phyloP scores from a whole-genome alignment of 495 filamentous ascomycete genomes.

The Rhypophila decipiens region DNA sequence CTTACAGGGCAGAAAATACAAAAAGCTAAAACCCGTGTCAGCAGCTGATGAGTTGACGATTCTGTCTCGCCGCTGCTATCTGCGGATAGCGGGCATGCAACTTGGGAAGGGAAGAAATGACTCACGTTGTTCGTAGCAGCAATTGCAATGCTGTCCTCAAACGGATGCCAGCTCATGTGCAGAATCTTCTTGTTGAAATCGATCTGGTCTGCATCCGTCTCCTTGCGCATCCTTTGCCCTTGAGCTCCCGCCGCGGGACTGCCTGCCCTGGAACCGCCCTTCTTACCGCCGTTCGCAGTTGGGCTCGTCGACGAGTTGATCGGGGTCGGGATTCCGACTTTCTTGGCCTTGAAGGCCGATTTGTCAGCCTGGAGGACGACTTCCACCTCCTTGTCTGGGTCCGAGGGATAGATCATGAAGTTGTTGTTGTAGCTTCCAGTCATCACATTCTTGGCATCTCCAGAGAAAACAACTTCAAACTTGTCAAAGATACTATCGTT shows the following conservation, averaged over 20 bases:
- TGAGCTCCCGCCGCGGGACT: constrained; percentile 81
- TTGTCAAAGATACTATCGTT: constrained; percentile 99
- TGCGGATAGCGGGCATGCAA: too few relatives aligned
- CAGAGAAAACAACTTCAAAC: constrained; percentile 98
- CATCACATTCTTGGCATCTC: constrained; percentile 98
- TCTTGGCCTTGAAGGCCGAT: constrained; percentile 99
- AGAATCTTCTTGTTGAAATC: constrained; percentile 99
- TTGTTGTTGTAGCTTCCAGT: constrained; percentile 99
- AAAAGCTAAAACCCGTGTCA: constrained; percentile 61
- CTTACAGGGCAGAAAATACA: constrained; percentile 93
- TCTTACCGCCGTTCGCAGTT: constrained; percentile 70
- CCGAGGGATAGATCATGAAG: constrained; percentile 99
- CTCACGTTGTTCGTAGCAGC: constrained; percentile 98
- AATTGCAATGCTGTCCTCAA: constrained; percentile 99
- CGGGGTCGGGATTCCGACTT: constrained; percentile 94
- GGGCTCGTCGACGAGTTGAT: constrained; percentile 76
- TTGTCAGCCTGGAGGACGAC: constrained; percentile 97
- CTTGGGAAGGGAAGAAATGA: constrained; percentile 11
- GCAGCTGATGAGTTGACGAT: constrained; percentile 1
- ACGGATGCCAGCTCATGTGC: constrained; percentile 99
- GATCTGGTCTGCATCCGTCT: constrained; percentile 98
- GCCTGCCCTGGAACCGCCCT: constrained; percentile 73
- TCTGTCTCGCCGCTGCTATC: too few relatives aligned
- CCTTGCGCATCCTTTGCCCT: constrained; percentile 93
- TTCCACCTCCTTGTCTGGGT: constrained; percentile 91